Evolutionary conservation across 371 early-diverging fungal genomes (phyloP), one percentile per base, ranked within the genome.

Genomic region (Mortierella sp.): DNA sequence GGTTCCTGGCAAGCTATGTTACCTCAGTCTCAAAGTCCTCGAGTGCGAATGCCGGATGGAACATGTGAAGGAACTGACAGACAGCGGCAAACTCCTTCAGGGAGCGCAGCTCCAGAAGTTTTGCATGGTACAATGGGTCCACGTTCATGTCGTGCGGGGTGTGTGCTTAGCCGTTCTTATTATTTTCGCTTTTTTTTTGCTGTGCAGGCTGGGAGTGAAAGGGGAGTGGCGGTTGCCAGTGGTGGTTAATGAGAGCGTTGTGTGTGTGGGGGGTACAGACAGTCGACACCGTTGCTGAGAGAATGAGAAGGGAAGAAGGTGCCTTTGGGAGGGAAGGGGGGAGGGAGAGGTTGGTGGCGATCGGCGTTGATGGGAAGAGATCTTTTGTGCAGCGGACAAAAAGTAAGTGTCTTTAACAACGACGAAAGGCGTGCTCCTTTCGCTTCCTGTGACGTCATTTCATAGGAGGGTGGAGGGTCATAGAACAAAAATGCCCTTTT

Each of bases 51-150:
- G 85, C 89, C 19, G 81, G 78, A 71, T 83, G 81, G 83, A 91
- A 92, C 70, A 90, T 81, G 76, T 89, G 89, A 19, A 91, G 73
- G 79, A 92, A 92, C 82, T 92, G 92, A 74, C 87, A 87, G 34
- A 89, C 82, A 43, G 91, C 90, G 16, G 90, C 91, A 85, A 92
- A 92, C 73, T 90, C 89, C 87, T 91, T 90, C 77, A 85, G 75
- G 61, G 80, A 76, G 69, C 90, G 82, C 19, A 91, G 88, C 80
- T 88, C 78, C 76, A 80, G 51, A n/a, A 83, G 84, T 73, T 69
- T 70, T 71, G 78, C 69, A 69, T 84, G 84, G 78, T 80, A 77
- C 67, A 57, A 26, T 24, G 80, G 81, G 75, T 80, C 78, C 59
- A 80, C 69, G 75, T 80, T 84, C 84, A 84, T 84, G 67, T 70